phyloP scores from a whole-genome alignment of 345 rosid species.

The Brassica rapa region DNA sequence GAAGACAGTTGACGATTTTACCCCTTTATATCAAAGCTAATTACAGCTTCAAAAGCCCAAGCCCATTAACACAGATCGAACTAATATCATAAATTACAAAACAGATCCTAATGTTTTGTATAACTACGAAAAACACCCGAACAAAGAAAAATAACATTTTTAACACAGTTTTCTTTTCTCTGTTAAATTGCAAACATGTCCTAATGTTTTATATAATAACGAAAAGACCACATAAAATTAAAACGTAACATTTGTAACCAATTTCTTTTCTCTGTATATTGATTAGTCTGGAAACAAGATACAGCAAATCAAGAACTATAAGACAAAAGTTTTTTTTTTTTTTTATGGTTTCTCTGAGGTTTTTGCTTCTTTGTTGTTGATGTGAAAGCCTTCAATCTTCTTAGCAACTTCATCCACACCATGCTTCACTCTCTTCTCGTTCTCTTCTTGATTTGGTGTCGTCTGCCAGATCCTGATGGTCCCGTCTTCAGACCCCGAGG shows the following conservation, averaged over 20 bases:
- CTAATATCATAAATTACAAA: background rate
- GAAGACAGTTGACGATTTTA: slow-evolving; percentile 10
- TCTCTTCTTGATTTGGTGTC: slow-evolving; percentile 47
- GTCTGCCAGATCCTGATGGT: slow-evolving; percentile 68
- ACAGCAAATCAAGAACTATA: background rate
- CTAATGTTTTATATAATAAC: background rate
- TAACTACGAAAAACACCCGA: background rate
- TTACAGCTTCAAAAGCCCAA: slow-evolving; percentile 26
- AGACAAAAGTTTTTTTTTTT: background rate
- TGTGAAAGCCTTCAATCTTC: slow-evolving; percentile 51
- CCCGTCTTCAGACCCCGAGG: slow-evolving; percentile 98
- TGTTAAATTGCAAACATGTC: background rate
- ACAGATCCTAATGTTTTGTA: background rate
- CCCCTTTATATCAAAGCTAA: slow-evolving; percentile 10
- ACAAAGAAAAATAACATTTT: background rate
- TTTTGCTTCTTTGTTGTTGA: slow-evolving; percentile 50
- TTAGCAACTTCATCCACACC: slow-evolving; percentile 48
- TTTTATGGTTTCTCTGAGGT: slow-evolving; percentile 26
- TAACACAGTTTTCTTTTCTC: background rate
- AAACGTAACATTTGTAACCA: too few species aligned
- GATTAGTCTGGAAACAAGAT: background rate
- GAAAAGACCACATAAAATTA: too few species aligned
- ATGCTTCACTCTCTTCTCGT: slow-evolving; percentile 49
- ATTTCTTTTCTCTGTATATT: background rate
- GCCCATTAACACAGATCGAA: slow-evolving; percentile 10